These are phyloP conservation scores for Phyllosticta capitalensis DNA, from an alignment of 2,329 filamentous ascomycete species.

Conservation along the genomic window DNA sequence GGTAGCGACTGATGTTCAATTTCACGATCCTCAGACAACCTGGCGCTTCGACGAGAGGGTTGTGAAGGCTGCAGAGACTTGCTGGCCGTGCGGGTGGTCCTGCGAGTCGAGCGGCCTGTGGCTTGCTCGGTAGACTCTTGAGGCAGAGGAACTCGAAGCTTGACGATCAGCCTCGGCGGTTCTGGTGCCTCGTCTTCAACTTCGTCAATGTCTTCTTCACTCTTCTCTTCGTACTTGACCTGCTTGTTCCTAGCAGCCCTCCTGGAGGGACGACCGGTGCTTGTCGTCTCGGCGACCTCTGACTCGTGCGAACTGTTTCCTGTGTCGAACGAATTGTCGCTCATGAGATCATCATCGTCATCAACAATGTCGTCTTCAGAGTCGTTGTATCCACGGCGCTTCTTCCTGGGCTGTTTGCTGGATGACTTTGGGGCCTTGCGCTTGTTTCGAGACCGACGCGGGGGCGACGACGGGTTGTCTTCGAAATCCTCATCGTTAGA, in stretches of 20 bases:
- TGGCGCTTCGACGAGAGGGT: slow-evolving; percentile 44
- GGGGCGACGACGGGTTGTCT: slow-evolving; percentile 10
- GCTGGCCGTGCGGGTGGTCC: slow-evolving; percentile 27
- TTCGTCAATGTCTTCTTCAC: slow-evolving; percentile 37
- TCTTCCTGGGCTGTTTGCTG: slow-evolving; percentile 25
- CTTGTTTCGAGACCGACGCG: slow-evolving; percentile 14
- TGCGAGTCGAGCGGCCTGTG: slow-evolving; percentile 22
- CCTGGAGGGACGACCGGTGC: slow-evolving; percentile 46
- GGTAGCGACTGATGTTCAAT: slow-evolving; percentile 49
- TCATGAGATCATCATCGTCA: slow-evolving; percentile 36
- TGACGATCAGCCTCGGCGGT: slow-evolving; percentile 31
- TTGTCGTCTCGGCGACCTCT: slow-evolving; percentile 43
- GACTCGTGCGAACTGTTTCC: neutral
- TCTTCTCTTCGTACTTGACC: slow-evolving; percentile 46
- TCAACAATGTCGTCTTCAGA: slow-evolving; percentile 26
- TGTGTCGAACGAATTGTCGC: slow-evolving; percentile 32
- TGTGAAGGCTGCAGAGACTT: slow-evolving; percentile 18
- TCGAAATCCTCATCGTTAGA: slow-evolving; percentile 30
- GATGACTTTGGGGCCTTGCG: slow-evolving; percentile 21
- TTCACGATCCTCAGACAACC: slow-evolving; percentile 48
- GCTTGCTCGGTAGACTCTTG: slow-evolving; percentile 1
- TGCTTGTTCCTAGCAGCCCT: slow-evolving; percentile 43
- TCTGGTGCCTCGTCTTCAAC: slow-evolving; percentile 12
- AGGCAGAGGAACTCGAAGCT: slow-evolving; percentile 26
- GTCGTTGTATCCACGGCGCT: slow-evolving; percentile 24